Evolutionary conservation across 768 basidiomycete species (phyloP), one percentile per base, ranked within the genome.

Genomic region (Glaciozyma martinii): DNA sequence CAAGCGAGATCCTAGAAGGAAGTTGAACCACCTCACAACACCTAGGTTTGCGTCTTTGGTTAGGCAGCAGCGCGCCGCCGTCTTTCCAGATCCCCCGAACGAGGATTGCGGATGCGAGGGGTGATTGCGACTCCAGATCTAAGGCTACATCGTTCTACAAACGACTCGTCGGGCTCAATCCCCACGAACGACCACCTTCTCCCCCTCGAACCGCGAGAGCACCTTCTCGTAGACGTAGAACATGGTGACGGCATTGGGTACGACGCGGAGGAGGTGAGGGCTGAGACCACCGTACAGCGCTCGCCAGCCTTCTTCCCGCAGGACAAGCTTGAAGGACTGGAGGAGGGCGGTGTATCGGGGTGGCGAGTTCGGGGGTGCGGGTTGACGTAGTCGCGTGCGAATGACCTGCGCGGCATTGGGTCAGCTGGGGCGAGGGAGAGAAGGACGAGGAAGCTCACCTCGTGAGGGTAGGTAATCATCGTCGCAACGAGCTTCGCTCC

Each of bases 241-340:
- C 94, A 98, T 97, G 69, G 93, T 89, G 1, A 87, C 88, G 0
- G 94, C 94, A 71, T 99, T 99, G 10, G 94, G 94, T 5, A 99
- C 89, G 63, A 97, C 92, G 57, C 95, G 86, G 83, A 99, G 87
- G 63, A 99, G 81, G 76, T 98, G 95, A 0, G 95, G 92, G 60
- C 86, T 87, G 61, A 99, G 82, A 15, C 95, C 95, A 42, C 90
- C 87, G 72, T 99, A 98, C 25, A 98, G 75, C 6, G 88, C 84
- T 49, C 84, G 81, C 3, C 84, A 84, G 30, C 92, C 95, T 75
- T 99, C 95, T 75, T 99, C 95, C 5, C 83, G 84, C 47, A 94
- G 81, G 65, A 99, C 85, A 8, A 92, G 82, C 27, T 82, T 83
- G 43, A 98, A 77, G 0, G 93, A 94, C 74, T 95, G 94, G 62